Conservation (phyloP, 495 filamentous ascomycete genomes). For the Aspergillus nidulans region DNA sequence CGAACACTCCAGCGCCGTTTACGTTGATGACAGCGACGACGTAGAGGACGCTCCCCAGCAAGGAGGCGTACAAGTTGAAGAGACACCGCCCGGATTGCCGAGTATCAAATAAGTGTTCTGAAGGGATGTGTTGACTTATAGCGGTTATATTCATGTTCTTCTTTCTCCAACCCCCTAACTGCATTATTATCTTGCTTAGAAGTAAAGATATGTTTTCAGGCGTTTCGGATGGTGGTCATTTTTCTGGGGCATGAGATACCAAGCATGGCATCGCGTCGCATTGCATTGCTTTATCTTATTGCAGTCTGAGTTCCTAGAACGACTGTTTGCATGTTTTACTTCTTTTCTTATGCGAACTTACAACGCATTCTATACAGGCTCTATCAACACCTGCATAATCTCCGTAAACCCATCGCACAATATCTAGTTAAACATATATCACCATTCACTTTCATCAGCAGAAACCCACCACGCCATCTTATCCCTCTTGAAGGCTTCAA, state of each 20-base stretch:
- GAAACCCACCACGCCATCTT: conserved; percentile 57
- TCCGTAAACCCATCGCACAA: not conserved
- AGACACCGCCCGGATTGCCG: conserved; percentile 1
- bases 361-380: not conserved
- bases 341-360: not conserved
- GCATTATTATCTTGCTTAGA: not conserved
- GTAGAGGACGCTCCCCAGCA: not conserved
- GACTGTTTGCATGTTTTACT: not conserved
- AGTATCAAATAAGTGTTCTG: not conserved
- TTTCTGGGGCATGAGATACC: conserved; percentile 29
- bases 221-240: conserved; percentile 5
- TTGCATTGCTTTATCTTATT: conserved; percentile 9
- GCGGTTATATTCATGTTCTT: not conserved
- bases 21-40: conserved; percentile 5
- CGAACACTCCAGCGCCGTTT: not conserved
- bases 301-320: not conserved
- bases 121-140: not conserved
- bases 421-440: not conserved
- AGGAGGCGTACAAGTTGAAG: not conserved
- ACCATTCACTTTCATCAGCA: conserved; percentile 37
- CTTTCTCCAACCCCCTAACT: not conserved
- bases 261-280: conserved; percentile 15
- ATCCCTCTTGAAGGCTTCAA: conserved; percentile 64
- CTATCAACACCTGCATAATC: not conserved
- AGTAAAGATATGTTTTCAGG: conserved; percentile 1